phyloP scores from a whole-genome alignment of 2,329 filamentous ascomycete genomes.

The Xylaria digitata region DNA sequence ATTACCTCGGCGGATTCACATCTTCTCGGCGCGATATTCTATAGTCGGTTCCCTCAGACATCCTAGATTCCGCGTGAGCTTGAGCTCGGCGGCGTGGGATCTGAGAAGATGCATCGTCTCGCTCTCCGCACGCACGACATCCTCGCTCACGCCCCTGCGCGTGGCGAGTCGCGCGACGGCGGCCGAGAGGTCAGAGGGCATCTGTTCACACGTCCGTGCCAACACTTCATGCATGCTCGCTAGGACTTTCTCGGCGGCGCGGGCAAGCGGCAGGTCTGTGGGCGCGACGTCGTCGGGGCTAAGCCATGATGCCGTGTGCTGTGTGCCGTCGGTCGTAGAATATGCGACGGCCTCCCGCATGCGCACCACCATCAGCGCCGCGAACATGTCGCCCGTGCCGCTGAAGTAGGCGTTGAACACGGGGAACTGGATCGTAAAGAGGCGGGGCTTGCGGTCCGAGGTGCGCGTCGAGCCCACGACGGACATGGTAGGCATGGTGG shows the following conservation, averaged over 20 bases:
- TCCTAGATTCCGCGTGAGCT: conserved; percentile 79
- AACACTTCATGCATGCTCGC: conserved; percentile 93
- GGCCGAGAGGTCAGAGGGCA: conserved; percentile 63
- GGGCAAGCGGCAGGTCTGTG: conserved; percentile 81
- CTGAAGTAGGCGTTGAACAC: conserved; percentile 93
- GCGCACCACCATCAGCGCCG: conserved; percentile 86
- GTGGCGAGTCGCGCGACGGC: conserved; percentile 54
- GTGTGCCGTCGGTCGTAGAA: conserved; percentile 55
- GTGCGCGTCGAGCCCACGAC: conserved; percentile 77
- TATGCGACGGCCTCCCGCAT: conserved; percentile 80
- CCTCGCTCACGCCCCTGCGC: conserved; percentile 38
- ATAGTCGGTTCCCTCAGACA: conserved; percentile 74
- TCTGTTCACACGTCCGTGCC: conserved; percentile 72
- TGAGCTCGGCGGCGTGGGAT: conserved; percentile 89
- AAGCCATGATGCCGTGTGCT: conserved; percentile 74
- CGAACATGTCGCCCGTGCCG: conserved; percentile 98
- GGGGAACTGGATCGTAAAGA: conserved; percentile 89
- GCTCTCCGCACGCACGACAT: conserved; percentile 52
- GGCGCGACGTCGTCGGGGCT: conserved; percentile 77
- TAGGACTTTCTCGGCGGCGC: conserved; percentile 85
- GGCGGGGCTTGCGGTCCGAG: conserved; percentile 72
- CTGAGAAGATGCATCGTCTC: conserved; percentile 73
- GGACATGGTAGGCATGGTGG: conserved; percentile 60
- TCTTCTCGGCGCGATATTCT: conserved; percentile 68
- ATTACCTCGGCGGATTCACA: conserved; percentile 50